Evolutionary conservation across 2,329 filamentous ascomycete species (phyloP).

Genomic region (Sordariomycetes sp.): DNA sequence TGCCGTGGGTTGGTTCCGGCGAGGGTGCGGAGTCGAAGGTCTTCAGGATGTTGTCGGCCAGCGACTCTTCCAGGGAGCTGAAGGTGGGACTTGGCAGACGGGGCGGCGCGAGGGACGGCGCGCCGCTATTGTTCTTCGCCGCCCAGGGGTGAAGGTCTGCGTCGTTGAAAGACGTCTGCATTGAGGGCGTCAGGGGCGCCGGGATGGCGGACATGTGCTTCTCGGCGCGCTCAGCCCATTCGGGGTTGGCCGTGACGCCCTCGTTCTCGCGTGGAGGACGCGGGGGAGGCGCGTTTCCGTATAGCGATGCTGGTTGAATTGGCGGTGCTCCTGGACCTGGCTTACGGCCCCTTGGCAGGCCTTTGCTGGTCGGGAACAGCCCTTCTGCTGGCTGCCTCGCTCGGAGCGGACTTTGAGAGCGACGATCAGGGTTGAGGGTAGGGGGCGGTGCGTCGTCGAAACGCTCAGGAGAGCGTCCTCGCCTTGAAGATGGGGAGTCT

Average conservation of each 20-base stretch:
- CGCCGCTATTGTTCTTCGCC: slow-evolving; percentile 1
- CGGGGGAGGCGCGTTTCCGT: slow-evolving; percentile 1
- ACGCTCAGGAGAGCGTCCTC: not conserved
- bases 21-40: slow-evolving; percentile 20
- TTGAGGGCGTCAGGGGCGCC: slow-evolving; percentile 20
- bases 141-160: not conserved
- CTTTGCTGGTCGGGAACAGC: slow-evolving; percentile 22
- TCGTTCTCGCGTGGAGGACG: slow-evolving; percentile 4
- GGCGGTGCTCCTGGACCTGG: slow-evolving; percentile 1
- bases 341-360: slow-evolving; percentile 21
- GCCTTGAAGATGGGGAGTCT: not conserved
- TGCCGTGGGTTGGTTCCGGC: slow-evolving; percentile 6
- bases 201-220: slow-evolving; percentile 23
- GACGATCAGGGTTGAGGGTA: slow-evolving; percentile 5
- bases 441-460: slow-evolving; percentile 5
- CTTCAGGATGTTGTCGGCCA: slow-evolving; percentile 20
- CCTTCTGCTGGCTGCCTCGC: slow-evolving; percentile 16
- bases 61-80: slow-evolving; percentile 21
- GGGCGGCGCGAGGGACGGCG: slow-evolving; percentile 10
- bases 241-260: slow-evolving; percentile 10
- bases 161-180: slow-evolving; percentile 5
- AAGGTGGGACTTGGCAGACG: slow-evolving; percentile 26
- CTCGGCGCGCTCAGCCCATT: slow-evolving; percentile 17
- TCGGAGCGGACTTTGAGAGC: slow-evolving; percentile 13
- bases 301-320: not conserved